Conservation (phyloP, 1,139 yeast species). For the Hansenula sp. region DNA sequence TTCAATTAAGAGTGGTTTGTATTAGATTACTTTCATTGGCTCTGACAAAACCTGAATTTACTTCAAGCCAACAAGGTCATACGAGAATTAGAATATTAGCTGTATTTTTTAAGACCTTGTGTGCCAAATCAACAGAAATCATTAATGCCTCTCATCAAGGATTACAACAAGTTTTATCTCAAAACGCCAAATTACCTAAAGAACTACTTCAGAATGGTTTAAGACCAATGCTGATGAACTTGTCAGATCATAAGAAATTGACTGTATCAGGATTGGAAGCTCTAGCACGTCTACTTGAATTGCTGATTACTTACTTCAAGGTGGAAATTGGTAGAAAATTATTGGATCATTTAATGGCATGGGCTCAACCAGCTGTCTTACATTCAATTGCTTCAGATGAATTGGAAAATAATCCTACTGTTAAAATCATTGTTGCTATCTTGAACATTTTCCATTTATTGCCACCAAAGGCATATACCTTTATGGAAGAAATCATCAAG, state of each 20-base stretch:
- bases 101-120: constrained; percentile 89
- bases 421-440: constrained; percentile 85
- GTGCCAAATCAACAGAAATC: constrained; percentile 80
- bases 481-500: constrained; percentile 79
- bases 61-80: constrained; percentile 67
- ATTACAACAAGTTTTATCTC: constrained; percentile 74
- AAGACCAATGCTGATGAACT: constrained; percentile 91
- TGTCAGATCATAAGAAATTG: constrained; percentile 87
- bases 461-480: constrained; percentile 89
- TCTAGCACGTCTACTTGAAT: constrained; percentile 76
- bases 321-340: constrained; percentile 95
- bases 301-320: constrained; percentile 87
- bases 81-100: constrained; percentile 84
- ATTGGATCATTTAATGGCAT: constrained; percentile 89
- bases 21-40: constrained; percentile 81
- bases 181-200: constrained; percentile 85
- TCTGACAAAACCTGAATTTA: constrained; percentile 73
- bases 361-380: constrained; percentile 86
- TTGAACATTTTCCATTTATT: constrained; percentile 86
- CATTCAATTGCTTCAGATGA: constrained; percentile 70
- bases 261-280: constrained; percentile 92
- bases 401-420: constrained; percentile 73
- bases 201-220: constrained; percentile 90
- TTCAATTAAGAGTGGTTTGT: constrained; percentile 85
- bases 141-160: constrained; percentile 94